A percentile compares a stretch with the other conserved stretches of the same genome.
Conservation (phyloP, 2,329 filamentous ascomycete species). For the Cladosporium cucumerinum region DNA sequence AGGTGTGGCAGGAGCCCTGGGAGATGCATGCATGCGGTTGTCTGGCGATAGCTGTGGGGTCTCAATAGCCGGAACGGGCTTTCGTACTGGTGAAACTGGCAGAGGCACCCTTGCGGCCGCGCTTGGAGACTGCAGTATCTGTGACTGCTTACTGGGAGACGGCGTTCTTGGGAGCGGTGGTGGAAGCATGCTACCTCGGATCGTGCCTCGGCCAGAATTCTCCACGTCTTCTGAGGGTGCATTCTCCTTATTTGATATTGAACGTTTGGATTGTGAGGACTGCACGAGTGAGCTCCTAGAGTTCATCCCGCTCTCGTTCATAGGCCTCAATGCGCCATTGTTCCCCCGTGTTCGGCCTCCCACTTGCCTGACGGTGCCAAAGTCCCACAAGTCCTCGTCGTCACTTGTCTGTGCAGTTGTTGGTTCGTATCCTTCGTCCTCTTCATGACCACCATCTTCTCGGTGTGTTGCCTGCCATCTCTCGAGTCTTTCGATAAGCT, state of each 20-base stretch:
- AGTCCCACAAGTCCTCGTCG: conserved; percentile 94
- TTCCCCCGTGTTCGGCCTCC: conserved; percentile 40
- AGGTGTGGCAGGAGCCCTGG: conserved; percentile 32
- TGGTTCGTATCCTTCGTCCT: conserved; percentile 49
- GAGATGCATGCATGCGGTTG: conserved; percentile 30
- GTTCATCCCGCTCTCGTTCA: conserved; percentile 82
- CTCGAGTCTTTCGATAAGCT: conserved; percentile 86
- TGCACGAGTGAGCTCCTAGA: conserved; percentile 53
- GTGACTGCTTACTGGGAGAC: conserved; percentile 43
- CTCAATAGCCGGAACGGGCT: conserved; percentile 33
- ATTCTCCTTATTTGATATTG: conserved; percentile 36
- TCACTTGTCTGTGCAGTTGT: conserved; percentile 48
- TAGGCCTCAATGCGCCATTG: conserved; percentile 61
- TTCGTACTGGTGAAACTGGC: conserved; percentile 46
- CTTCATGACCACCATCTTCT: conserved; percentile 62
- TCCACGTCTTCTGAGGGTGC: conserved; percentile 28
- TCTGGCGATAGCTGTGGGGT: conserved; percentile 33
- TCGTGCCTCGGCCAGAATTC: conserved; percentile 29
- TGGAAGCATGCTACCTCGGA: conserved; percentile 31
- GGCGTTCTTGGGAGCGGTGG: conserved; percentile 38
- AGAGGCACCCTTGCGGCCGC: conserved; percentile 44
- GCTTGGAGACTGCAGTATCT: conserved; percentile 36
- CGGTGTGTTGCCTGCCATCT: conserved; percentile 83
- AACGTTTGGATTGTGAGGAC: conserved; percentile 36
- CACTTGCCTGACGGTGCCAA: conserved; percentile 88